Conservation (phyloP, 805 yeast species). For the Lipomyces anomalus region DNA sequence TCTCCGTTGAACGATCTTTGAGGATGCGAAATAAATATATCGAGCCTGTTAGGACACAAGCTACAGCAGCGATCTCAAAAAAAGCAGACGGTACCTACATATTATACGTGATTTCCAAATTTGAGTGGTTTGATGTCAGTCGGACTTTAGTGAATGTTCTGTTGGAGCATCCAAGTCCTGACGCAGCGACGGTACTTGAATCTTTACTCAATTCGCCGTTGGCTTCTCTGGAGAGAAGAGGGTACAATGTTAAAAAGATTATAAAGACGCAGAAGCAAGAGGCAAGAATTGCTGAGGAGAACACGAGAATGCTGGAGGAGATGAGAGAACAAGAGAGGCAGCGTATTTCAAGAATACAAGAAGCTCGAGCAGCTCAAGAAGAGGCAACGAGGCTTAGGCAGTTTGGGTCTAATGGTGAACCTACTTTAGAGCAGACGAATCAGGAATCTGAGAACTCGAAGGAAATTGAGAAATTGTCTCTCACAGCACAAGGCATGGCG, state of each 20-base stretch:
- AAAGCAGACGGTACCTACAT: slow-evolving; percentile 9
- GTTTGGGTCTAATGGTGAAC: no score
- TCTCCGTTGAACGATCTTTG: slow-evolving; percentile 26
- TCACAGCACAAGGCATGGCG: no score
- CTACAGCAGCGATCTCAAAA: slow-evolving; percentile 23
- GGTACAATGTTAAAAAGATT: slow-evolving; percentile 36
- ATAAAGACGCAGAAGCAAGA: slow-evolving; percentile 26
- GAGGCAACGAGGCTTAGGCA: no score
- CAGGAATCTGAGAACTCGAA: no score
- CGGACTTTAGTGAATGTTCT: slow-evolving; percentile 30
- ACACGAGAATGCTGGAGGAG: slow-evolving; percentile 11
- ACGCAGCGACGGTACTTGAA: slow-evolving; percentile 36
- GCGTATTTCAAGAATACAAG: no score
- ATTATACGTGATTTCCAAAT: slow-evolving; percentile 26
- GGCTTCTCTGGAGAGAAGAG: slow-evolving; percentile 32
- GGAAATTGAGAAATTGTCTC: no score
- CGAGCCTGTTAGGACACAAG: slow-evolving; percentile 21
- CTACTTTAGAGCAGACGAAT: no score
- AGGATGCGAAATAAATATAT: slow-evolving; percentile 3
- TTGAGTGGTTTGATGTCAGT: slow-evolving; percentile 38
- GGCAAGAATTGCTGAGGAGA: slow-evolving; percentile 16
- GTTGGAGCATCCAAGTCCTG: slow-evolving; percentile 34
- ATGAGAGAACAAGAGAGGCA: slow-evolving; percentile 15
- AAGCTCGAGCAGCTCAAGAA: no score
- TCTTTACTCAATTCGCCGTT: slow-evolving; percentile 32